These are phyloP conservation scores for Alternaria conjuncta DNA, from an alignment of 2,329 filamentous ascomycete genomes.

Conservation along the genomic window DNA sequence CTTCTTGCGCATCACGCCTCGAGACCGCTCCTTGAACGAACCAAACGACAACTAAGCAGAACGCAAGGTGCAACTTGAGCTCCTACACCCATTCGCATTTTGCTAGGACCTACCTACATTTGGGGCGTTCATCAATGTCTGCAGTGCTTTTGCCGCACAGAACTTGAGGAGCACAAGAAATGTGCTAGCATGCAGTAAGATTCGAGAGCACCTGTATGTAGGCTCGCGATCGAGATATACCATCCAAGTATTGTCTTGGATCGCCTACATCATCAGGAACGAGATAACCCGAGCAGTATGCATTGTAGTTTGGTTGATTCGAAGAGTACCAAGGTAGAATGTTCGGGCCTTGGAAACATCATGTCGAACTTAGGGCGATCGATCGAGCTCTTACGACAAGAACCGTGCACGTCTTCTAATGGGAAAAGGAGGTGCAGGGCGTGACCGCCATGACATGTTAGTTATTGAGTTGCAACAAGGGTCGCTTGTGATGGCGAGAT, in stretches of 20 bases:
- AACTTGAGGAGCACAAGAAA: background rate
- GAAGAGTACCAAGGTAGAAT: background rate
- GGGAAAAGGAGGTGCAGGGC: constrained; percentile 1
- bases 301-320: background rate
- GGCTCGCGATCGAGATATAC: background rate
- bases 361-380: background rate
- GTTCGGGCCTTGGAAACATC: background rate
- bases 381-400: background rate
- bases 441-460: background rate
- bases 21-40: background rate
- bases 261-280: background rate
- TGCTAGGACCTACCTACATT: background rate
- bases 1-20: background rate
- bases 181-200: background rate
- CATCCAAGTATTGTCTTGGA: background rate
- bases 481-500: background rate
- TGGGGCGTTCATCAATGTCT: background rate
- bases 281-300: background rate
- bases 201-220: background rate
- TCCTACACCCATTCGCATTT: background rate
- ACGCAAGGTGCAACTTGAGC: background rate
- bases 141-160: constrained; percentile 1
- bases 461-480: background rate
- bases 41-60: background rate
- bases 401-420: background rate